These are phyloP conservation scores for Amoebophrya sp. DNA, from an alignment of 169 alveolate genomes.

Conservation along the genomic window DNA sequence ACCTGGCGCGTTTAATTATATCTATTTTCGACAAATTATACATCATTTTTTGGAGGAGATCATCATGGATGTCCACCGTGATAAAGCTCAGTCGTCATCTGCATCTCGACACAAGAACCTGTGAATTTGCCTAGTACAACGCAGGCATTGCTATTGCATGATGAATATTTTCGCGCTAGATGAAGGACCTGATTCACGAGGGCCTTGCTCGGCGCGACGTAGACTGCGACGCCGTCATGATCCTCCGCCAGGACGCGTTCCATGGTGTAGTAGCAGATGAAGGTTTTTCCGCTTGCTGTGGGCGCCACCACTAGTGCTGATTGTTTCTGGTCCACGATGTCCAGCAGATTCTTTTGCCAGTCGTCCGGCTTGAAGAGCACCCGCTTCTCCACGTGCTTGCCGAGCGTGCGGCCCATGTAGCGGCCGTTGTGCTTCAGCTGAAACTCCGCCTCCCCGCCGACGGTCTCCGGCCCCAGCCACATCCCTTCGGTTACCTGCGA, in stretches of 20 bases:
- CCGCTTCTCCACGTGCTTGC: conserved; percentile 27
- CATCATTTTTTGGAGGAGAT: no score
- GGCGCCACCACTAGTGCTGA: conserved; percentile 70
- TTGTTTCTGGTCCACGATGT: conserved; percentile 55
- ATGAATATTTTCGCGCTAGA: not conserved
- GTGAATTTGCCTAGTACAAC: no score
- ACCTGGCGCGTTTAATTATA: no score
- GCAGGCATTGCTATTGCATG: no score
- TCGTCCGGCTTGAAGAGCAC: conserved; percentile 75
- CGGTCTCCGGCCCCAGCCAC: not conserved
- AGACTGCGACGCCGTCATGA: conserved; percentile 67
- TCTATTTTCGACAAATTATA: no score
- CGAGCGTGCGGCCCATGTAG: not conserved
- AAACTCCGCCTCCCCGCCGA: not conserved
- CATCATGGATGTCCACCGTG: no score
- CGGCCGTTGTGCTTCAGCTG: not conserved
- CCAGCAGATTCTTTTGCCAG: conserved; percentile 71
- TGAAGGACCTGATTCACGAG: conserved; percentile 55
- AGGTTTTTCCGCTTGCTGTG: conserved; percentile 80
- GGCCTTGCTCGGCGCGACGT: conserved; percentile 75
- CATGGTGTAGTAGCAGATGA: conserved; percentile 80
- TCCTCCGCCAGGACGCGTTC: conserved; percentile 61
- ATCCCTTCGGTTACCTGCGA: not conserved
- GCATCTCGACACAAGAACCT: no score
- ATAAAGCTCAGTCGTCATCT: no score